Base-by-base conservation (phyloP, 2,329 filamentous ascomycete species). In the Apiospora saccharicola region DNA sequence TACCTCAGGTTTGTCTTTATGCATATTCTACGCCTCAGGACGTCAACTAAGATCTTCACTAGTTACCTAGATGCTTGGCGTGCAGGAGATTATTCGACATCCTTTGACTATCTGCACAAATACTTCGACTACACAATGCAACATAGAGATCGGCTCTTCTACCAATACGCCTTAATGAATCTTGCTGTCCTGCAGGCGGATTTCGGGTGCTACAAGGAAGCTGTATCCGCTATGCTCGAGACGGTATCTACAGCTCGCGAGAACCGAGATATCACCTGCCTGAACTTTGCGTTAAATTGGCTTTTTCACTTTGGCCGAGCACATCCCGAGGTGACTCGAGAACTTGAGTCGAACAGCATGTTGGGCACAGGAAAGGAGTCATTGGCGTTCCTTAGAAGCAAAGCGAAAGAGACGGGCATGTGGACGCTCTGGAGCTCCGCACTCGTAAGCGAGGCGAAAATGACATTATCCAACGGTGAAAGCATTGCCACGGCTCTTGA, bases 61-160 rank as follows among this genome's bases (percentile, higher is more conserved):
- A 94, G 92, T 76, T 98, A 97, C 79, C 90, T 98, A 19, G 95
- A 99, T 81, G 90, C 95, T 0, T 98, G 95, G 96, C 90, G 93
- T 80, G 91, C 94, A 4, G 96, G 96, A 5, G 95, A 98, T 81
- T 97, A 96, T 78, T 91, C 93, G 16, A 94, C 93, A 0, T 93
- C 96, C 0, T 96, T 98, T 79, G 96, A 99, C 78, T 92, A 92
- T 76, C 87, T 99, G 26, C 95, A 98, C 81, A 92, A 94, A 70
- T 99, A 98, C 81, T 99, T 98, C 78, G 96, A 99, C 81, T 98
- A 98, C 82, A 96, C 95, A 1, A 95, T 97, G 90, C 93, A 96
- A 78, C 93, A 91, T 76, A 87, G 91, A 73, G 93, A 97, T 77
- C 91, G 93, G 34, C 89, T 93, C 6, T 95, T 95, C 77, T 98